A percentile compares a stretch with the other conserved stretches of the same genome.
Evolutionary conservation across 192 early-diverging fungal species (phyloP).

Genomic region (Funneliformis mosseae): DNA sequence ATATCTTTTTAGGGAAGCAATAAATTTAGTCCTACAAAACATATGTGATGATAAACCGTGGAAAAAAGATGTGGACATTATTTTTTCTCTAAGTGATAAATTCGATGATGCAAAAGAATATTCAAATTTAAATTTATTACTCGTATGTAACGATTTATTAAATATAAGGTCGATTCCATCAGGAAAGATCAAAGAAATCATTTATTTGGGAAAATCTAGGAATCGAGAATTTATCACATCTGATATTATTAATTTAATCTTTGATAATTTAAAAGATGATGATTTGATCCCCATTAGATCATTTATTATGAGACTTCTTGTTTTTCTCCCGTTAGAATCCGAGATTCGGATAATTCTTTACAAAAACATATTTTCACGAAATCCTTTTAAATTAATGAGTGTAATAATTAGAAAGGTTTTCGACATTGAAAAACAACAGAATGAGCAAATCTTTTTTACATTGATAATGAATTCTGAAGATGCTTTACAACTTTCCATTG

Average conservation of each 20-base stretch:
- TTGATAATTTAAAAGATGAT: not conserved
- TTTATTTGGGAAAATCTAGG: not conserved
- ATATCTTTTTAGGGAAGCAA: not conserved
- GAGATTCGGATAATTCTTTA: no score
- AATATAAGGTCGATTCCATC: not conserved
- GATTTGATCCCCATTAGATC: not conserved
- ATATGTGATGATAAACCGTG: not conserved
- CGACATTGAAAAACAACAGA: no score
- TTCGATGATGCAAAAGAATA: not conserved
- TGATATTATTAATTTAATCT: not conserved
- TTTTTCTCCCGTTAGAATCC: no score
- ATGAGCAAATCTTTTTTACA: no score
- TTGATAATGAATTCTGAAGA: no score
- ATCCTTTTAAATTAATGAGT: not conserved
- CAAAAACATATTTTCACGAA: no score
- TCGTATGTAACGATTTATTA: not conserved
- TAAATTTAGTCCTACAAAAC: not conserved
- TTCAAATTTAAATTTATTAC: not conserved
- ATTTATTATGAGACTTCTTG: no score
- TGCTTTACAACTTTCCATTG: no score
- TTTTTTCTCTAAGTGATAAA: not conserved
- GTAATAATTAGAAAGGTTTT: no score
- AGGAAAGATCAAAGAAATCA: not conserved
- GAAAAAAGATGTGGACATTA: not conserved
- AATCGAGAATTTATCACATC: not conserved